Percentiles rank a stretch among this genome's conserved stretches.
Conservation (phyloP, 768 basidiomycete genomes). For the Paxillus ammoniavirescens region DNA sequence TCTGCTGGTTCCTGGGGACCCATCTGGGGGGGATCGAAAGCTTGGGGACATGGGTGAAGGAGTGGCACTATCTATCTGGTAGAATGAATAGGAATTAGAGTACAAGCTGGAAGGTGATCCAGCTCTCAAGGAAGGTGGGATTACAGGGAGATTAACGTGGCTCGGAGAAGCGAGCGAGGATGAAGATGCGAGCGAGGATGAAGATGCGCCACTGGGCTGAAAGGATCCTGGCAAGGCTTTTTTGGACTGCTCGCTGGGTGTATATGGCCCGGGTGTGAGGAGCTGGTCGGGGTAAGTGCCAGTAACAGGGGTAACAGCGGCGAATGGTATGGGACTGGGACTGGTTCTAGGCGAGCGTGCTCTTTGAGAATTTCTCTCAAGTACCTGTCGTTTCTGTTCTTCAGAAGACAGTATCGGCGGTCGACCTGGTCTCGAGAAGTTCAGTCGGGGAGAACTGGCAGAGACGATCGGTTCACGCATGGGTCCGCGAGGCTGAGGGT, state of each 20-base stretch:
- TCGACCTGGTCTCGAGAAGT: constrained; percentile 65
- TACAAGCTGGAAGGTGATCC: constrained; percentile 48
- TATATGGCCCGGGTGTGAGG: not conserved
- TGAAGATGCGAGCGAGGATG: constrained; percentile 11
- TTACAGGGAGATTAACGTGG: constrained; percentile 23
- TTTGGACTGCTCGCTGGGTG: not conserved
- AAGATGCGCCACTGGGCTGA: constrained; percentile 14
- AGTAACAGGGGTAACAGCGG: constrained; percentile 21
- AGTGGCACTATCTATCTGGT: constrained; percentile 47
- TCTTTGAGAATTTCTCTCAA: constrained; percentile 58
- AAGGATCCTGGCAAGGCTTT: constrained; percentile 1
- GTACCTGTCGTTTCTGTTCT: constrained; percentile 40
- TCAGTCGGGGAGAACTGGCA: constrained; percentile 37
- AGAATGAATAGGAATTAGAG: constrained; percentile 62
- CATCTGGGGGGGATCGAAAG: constrained; percentile 12
- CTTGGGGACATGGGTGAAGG: constrained; percentile 42
- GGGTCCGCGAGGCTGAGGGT: constrained; percentile 18
- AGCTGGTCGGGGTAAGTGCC: constrained; percentile 14
- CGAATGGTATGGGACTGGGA: constrained; percentile 5
- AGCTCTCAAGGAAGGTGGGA: constrained; percentile 36
- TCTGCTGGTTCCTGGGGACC: constrained; percentile 16
- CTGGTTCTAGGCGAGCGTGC: constrained; percentile 29
- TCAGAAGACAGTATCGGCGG: constrained; percentile 39
- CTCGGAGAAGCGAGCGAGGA: constrained; percentile 13
- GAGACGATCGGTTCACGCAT: constrained; percentile 42